These are phyloP conservation scores for Schizosaccharomyces pombe DNA, from an alignment of 805 yeast genomes.

Conservation along the genomic window ASM294v3 CU329670.1:2771001-2771500, in stretches of 20 bases:
- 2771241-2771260: conserved; percentile 55
- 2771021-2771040: conserved; percentile 84
- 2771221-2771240: conserved; percentile 55
- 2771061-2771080: conserved; percentile 92
- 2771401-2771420: conserved; percentile 92
- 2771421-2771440: conserved; percentile 77
- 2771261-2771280: conserved; percentile 79
- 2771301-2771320: conserved; percentile 77
- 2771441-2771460: conserved; percentile 87
- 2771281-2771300: conserved; percentile 88
- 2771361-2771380: conserved; percentile 51
- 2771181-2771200: conserved; percentile 58
- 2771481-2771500: conserved; percentile 36
- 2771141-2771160: conserved; percentile 87
- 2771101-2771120: conserved; percentile 83
- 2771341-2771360: conserved; percentile 63
- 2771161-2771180: conserved; percentile 81
- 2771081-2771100: conserved; percentile 80
- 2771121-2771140: conserved; percentile 47
- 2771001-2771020: conserved; percentile 78
- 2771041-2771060: conserved; percentile 85
- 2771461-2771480: conserved; percentile 73
- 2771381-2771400: conserved; percentile 78
- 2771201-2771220: conserved; percentile 60
- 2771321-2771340: conserved; percentile 79